Percentiles rank a stretch among this genome's conserved stretches.
phyloP scores from a whole-genome alignment of 148 eudicot species.

The Nepenthes mirabilis region DNA sequence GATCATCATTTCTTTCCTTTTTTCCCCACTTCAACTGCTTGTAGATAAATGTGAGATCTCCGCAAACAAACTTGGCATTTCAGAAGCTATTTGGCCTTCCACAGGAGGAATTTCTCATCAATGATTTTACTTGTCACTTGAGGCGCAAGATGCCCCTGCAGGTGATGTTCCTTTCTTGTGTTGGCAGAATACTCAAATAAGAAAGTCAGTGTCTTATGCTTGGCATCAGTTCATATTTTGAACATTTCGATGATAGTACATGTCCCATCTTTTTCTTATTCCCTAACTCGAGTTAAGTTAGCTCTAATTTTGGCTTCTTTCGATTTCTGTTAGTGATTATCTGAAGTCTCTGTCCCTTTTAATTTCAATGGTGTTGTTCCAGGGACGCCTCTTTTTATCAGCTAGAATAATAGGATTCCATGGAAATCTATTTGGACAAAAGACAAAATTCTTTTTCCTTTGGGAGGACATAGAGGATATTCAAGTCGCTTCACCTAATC shows the following conservation, averaged over 20 bases:
- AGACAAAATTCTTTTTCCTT: slow-evolving; percentile 62
- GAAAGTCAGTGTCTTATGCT: too few relatives aligned
- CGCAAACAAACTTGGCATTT: slow-evolving; percentile 68
- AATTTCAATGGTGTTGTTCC: slow-evolving; percentile 9
- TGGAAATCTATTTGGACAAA: slow-evolving; percentile 73
- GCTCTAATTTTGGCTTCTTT: background rate
- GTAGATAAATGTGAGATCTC: slow-evolving; percentile 74
- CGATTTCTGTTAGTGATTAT: too few relatives aligned
- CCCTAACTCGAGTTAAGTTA: too few relatives aligned
- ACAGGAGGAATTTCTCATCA: slow-evolving; percentile 84
- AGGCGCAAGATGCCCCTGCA: slow-evolving; percentile 72
- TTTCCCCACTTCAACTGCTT: background rate
- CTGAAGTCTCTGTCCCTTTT: background rate
- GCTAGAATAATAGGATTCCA: slow-evolving; percentile 82
- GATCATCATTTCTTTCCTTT: background rate
- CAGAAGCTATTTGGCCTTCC: slow-evolving; percentile 80
- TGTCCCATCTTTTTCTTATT: too few relatives aligned
- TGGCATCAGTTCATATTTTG: too few relatives aligned
- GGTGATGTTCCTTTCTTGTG: slow-evolving; percentile 23
- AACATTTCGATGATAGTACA: too few relatives aligned
- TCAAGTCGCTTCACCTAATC: slow-evolving; percentile 53
- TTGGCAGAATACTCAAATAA: background rate
- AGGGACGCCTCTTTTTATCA: slow-evolving; percentile 85
- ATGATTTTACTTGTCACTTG: slow-evolving; percentile 70
- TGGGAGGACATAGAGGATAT: slow-evolving; percentile 90